Percentiles rank a stretch among this genome's conserved stretches.
These are phyloP conservation scores for Antitrichia curtipendula DNA, from an alignment of 225 moss, liverwort and hornwort species.

Conservation along the genomic window DNA sequence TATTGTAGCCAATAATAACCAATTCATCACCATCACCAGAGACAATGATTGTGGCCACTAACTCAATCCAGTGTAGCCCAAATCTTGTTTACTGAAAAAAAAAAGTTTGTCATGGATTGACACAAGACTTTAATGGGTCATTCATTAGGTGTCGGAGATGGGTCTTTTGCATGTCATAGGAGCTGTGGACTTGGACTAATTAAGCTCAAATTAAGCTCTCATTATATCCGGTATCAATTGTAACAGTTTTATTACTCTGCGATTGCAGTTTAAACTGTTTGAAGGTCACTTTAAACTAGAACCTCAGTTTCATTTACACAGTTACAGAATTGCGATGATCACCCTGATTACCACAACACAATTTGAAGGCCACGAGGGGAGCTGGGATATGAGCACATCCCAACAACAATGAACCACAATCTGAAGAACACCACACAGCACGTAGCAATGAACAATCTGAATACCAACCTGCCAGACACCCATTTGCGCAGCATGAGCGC, in stretches of 20 bases:
- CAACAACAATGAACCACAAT: neutral
- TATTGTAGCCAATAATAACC: neutral
- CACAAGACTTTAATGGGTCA: neutral
- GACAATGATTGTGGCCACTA: neutral
- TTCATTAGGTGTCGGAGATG: neutral
- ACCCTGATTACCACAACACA: neutral
- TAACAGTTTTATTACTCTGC: neutral
- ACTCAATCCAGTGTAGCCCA: neutral
- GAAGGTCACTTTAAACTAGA: neutral
- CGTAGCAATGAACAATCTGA: neutral
- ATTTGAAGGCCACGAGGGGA: neutral
- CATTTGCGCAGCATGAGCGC: constrained; percentile 2
- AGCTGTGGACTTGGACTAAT: neutral
- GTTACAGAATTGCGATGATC: neutral
- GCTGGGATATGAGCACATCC: neutral
- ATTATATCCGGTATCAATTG: neutral
- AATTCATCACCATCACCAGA: neutral
- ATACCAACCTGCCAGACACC: constrained; percentile 7
- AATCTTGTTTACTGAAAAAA: neutral
- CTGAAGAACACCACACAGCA: neutral
- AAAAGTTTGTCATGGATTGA: neutral
- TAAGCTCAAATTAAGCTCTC: neutral
- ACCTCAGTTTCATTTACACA: neutral
- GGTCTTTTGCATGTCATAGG: neutral
- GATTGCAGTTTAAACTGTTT: neutral